Base-by-base conservation (phyloP, 148 eudicot genomes). In the Cornus kousa region DNA sequence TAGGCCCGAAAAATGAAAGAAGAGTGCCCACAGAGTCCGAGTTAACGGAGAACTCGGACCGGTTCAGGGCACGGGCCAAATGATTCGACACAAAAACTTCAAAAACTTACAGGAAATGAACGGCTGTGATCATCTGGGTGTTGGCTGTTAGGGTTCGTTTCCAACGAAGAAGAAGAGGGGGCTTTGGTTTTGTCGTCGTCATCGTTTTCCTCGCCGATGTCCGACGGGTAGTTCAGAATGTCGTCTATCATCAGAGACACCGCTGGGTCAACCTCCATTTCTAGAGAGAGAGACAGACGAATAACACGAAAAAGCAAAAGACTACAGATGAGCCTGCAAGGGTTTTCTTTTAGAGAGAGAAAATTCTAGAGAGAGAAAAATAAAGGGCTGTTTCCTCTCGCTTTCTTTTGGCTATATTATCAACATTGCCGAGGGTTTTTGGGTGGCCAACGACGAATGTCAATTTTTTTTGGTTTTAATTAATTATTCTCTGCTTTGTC, bases 141-240 rank as follows among this genome's bases (percentile, higher is more conserved):
- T 24, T 67, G 65, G 68, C 71, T 73, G 70, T 67, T 20, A 24
- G 71, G 76, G 55, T 43, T 73, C 50, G 85, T 1, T 62, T 20
- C 66, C 23, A 62, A 48, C 75, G 71, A 71, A 75, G 79, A 64
- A 76, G 81, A 31, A 69, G 79, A 28, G 70, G 85, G 80, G 72
- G 72, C 22, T 76, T 78, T 69, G 64, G 71, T 76, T 75, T 70
- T 79, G 28, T 81, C 85, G 43, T 84, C 83, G 14, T 75, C 80
- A 13, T 82, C 83, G 20, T 78, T 83, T 57, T 82, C 90, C 16
- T 79, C 90, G n/a, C 72, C 82, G 64, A 68, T 76, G 48, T 83
- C 92, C 33, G 85, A 80, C 12, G 92, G 77, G 74, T 89, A 87
- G 88, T 91, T 71, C 59, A 91, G 73, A 12, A 91, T 84, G 81